A percentile compares a stretch with the other conserved stretches of the same genome.
Evolutionary conservation across 495 filamentous ascomycete genomes (phyloP).

Genomic region (Chaetomidium leptoderma): DNA sequence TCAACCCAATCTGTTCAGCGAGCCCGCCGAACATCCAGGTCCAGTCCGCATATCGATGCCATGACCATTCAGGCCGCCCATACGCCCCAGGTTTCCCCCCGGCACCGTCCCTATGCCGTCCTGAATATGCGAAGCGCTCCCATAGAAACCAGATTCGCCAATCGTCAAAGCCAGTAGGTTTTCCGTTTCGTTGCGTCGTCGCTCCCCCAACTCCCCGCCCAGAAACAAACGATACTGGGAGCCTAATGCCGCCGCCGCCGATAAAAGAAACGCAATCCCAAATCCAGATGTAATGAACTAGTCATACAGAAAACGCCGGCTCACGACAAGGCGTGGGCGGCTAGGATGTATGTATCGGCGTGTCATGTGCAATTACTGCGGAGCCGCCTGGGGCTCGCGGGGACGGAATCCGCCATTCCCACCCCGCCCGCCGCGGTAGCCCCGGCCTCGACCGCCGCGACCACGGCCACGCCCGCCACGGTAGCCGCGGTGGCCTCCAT

Average conservation of each 20-base stretch:
- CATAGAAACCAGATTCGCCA: background rate
- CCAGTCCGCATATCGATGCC: too few species aligned
- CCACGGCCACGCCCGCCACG: constrained; percentile 64
- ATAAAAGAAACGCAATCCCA: constrained; percentile 14
- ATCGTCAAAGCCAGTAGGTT: constrained; percentile 5
- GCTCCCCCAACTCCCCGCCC: constrained; percentile 4
- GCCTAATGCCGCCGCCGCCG: background rate
- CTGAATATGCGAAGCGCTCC: background rate
- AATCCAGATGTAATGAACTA: constrained; percentile 19
- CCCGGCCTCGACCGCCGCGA: constrained; percentile 51
- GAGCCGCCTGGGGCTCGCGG: constrained; percentile 21
- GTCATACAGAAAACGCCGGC: constrained; percentile 17
- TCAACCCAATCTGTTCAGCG: too few species aligned
- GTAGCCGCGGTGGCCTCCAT: constrained; percentile 72
- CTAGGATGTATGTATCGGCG: background rate
- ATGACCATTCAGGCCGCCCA: background rate
- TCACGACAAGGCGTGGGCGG: constrained; percentile 3
- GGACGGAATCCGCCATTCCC: constrained; percentile 33
- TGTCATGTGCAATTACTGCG: constrained; percentile 26
- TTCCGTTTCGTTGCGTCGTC: constrained; percentile 6
- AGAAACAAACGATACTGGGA: constrained; percentile 4
- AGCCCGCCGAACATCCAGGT: too few species aligned
- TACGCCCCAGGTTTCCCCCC: background rate
- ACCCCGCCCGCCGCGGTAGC: constrained; percentile 45
- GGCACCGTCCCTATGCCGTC: background rate